Evolutionary conservation across 2,329 filamentous ascomycete species (phyloP).

Genomic region (Chrysosporium keratinophilum): DNA sequence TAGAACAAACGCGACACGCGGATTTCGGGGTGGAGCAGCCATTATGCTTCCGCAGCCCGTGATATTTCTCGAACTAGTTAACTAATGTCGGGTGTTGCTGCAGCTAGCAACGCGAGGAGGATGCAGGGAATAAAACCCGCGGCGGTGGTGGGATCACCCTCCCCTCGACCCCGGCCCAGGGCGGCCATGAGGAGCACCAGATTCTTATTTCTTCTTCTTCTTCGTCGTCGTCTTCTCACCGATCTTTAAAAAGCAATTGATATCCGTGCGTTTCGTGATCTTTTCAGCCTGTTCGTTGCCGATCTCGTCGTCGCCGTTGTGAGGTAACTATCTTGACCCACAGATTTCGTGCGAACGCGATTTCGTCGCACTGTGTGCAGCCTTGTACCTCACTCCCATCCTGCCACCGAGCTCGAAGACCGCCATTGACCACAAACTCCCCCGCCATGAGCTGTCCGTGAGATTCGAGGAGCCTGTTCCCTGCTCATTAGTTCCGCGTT

Average conservation of each 20-base stretch:
- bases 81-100: conserved; percentile 8
- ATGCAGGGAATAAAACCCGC: conserved; percentile 8
- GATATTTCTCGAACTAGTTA: neutral
- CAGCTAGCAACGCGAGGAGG: conserved; percentile 1
- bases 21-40: neutral
- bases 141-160: conserved; percentile 1
- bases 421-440: neutral
- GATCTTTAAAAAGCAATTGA: neutral
- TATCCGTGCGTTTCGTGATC: neutral
- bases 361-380: neutral
- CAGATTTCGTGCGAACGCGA: neutral
- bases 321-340: neutral
- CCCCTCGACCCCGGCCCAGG: neutral
- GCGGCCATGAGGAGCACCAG: neutral
- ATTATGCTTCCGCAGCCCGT: conserved; percentile 1
- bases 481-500: neutral
- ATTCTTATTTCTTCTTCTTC: too few relatives aligned
- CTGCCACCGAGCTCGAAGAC: neutral
- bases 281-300: neutral
- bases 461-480: neutral
- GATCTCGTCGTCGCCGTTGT: neutral
- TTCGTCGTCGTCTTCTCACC: too few relatives aligned
- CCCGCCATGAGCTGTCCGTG: neutral
- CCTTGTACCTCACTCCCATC: neutral
- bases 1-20: conserved; percentile 3